phyloP scores from a whole-genome alignment of 73 alveolate species.

The Uronychia setigera region DNA sequence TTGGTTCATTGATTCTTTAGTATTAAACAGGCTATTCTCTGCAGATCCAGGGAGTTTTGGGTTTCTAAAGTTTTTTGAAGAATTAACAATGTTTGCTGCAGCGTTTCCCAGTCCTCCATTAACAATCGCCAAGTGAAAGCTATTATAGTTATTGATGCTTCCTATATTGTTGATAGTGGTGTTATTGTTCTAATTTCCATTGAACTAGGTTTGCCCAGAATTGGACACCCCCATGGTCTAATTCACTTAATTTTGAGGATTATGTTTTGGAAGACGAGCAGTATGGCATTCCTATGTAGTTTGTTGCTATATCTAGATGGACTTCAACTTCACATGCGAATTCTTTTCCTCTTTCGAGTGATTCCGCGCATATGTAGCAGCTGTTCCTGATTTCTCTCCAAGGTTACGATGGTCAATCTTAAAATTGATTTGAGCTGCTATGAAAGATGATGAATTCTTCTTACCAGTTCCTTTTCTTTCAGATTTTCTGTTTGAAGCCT shows the following conservation, averaged over 20 bases:
- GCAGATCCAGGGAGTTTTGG: background rate
- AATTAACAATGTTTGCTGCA: background rate
- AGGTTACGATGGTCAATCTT: background rate
- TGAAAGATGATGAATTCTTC: background rate
- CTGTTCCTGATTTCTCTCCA: background rate
- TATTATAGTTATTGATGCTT: background rate
- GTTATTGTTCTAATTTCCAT: no score
- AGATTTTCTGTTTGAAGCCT: background rate
- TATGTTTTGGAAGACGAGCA: background rate
- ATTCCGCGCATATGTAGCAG: background rate
- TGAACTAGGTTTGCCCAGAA: no score
- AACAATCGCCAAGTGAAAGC: background rate
- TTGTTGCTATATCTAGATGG: background rate
- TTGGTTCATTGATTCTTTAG: background rate
- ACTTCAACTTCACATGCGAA: background rate
- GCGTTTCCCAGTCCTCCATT: background rate
- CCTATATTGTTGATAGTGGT: background rate
- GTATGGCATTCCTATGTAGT: background rate
- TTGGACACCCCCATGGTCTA: no score
- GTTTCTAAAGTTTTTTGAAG: background rate
- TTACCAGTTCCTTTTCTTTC: background rate
- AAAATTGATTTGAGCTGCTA: background rate
- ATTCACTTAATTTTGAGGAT: no score
- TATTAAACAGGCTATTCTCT: background rate
- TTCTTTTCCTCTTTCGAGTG: background rate